A percentile compares a stretch with the other conserved stretches of the same genome.
Evolutionary conservation across 176 grass and related monocot genomes (phyloP).

Genomic region (Neostapfia colusana): DNA sequence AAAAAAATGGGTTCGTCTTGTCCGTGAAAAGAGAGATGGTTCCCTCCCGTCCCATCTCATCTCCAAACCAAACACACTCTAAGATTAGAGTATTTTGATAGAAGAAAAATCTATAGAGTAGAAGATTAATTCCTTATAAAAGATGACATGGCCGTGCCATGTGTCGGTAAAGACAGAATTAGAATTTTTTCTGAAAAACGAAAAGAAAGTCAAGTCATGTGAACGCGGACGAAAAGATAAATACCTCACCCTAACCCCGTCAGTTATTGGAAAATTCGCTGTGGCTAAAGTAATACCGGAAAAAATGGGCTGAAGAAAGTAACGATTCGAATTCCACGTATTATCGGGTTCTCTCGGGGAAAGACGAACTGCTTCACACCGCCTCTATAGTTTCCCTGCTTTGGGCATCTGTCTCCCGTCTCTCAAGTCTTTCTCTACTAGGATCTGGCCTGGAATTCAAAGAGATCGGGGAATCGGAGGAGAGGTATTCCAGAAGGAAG

Average conservation of each 20-base stretch:
- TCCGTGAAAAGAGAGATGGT: too few species aligned
- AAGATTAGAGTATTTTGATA: too few species aligned
- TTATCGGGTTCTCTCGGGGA: not conserved
- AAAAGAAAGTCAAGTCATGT: not conserved
- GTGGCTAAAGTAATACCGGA: not conserved
- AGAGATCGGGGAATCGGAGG: not conserved
- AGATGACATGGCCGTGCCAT: not conserved
- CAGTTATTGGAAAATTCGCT: not conserved
- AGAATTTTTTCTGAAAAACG: not conserved
- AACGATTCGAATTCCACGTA: not conserved
- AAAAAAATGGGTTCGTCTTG: too few species aligned
- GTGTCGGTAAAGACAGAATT: not conserved
- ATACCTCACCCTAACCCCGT: slow-evolving; percentile 28
- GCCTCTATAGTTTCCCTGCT: not conserved
- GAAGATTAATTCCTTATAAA: not conserved
- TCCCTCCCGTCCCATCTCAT: too few species aligned
- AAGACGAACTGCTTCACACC: not conserved
- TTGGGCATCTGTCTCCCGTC: not conserved
- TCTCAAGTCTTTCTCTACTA: not conserved
- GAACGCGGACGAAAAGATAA: slow-evolving; percentile 1
- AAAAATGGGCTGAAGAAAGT: not conserved
- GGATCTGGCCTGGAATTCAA: not conserved
- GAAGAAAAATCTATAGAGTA: too few species aligned
- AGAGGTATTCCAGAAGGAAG: not conserved
- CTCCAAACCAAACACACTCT: too few species aligned